Percentiles rank a stretch among this genome's conserved stretches.
These are phyloP conservation scores for Salicornia ramosissima DNA, from an alignment of 148 eudicot species.

Conservation along the genomic window DNA sequence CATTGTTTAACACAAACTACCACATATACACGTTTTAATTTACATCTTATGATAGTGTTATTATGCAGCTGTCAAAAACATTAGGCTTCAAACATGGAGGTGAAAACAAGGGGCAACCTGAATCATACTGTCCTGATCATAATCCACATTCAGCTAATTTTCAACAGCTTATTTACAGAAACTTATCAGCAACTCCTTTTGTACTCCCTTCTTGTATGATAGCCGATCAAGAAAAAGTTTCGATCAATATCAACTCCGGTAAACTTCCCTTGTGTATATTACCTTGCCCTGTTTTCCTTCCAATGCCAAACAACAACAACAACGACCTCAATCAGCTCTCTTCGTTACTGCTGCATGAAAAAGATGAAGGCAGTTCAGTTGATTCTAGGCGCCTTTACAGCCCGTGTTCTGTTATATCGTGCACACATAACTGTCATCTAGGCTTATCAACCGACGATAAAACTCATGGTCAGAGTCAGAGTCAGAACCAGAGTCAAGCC, in stretches of 20 bases:
- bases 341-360: conserved; percentile 18
- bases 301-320: conserved; percentile 27
- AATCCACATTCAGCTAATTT: conserved; percentile 23
- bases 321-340: conserved; percentile 11
- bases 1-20: background rate
- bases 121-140: conserved; percentile 14
- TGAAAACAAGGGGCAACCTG: conserved; percentile 23
- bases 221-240: conserved; percentile 28
- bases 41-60: background rate
- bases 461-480: background rate
- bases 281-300: conserved; percentile 52
- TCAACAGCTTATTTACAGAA: conserved; percentile 28
- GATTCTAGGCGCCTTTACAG: conserved; percentile 20
- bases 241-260: conserved; percentile 15
- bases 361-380: conserved; percentile 16
- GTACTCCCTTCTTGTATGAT: conserved; percentile 26
- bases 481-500: background rate
- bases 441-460: conserved; percentile 7
- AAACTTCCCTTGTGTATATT: conserved; percentile 44
- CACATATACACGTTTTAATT: background rate
- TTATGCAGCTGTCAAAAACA: conserved; percentile 40
- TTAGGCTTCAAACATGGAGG: conserved; percentile 29
- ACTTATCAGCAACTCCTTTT: conserved; percentile 28
- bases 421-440: conserved; percentile 8
- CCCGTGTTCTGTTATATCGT: conserved; percentile 25